Evolutionary conservation across 2,329 filamentous ascomycete genomes (phyloP), one percentile per base, ranked within the genome.

Genomic region (Rachicladosporium sp.): DNA sequence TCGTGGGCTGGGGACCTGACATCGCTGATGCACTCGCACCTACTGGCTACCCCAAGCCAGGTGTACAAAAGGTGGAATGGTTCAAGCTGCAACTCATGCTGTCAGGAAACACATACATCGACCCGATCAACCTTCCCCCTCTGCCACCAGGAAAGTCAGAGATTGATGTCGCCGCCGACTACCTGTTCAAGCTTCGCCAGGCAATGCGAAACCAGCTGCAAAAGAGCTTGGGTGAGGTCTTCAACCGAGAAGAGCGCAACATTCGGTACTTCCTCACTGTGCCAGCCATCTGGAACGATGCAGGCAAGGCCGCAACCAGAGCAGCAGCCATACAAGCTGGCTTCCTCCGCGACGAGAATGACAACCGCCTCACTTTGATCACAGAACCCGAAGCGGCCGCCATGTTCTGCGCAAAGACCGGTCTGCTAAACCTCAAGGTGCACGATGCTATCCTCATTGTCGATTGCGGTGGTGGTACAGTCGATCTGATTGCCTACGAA

Each of bases 1-100:
- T 98, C 36, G 91, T 96, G n/a, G 91, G 91, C 53, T 98, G 91
- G 91, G 91, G 91, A 46, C 88, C 89, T 42, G 91, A 98, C 70
- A 96, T 96, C 54, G 86, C 91, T 45, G 89, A 96, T 65, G 91
- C 91, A 48, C 75, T 96, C 49, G 89, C 91, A 38, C 91, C 91
- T 27, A 96, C 91, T 31, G 91, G 91, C 47, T 96, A 96, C 63
- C 91, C 91, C 52, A 96, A 96, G 70, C 85, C 85, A 29, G 89
- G 89, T 48, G 89, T 98, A 51, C 91, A 96, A 65, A 96, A 96
- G 69, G 89, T 96, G 15, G 91, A 96, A 68, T 98, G 91, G 91
- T 96, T 98, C 75, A 96, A 96, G 71, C 75, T 98, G 51, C 91
- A 98, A 68, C 78, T 98, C 42, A 96, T 96, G 91, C 74, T 95